Evolutionary conservation across 2,329 filamentous ascomycete species (phyloP), one percentile per base, ranked within the genome.

Genomic region (Cryphonectria carpinicola): DNA sequence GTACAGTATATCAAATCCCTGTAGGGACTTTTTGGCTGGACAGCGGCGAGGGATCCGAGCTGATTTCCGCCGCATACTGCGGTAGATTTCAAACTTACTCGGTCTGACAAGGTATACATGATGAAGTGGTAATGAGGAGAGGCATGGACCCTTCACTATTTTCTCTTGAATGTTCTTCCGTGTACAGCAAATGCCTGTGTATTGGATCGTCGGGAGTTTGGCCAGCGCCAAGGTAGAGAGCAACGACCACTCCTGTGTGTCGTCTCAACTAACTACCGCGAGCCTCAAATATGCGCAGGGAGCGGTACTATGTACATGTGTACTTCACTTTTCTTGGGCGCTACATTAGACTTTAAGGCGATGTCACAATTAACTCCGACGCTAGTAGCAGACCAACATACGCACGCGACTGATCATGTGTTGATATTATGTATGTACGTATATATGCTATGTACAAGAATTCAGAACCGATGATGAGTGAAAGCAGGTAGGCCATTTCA

Each of bases 401-500:
- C 66, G 61, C n/a, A 39, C 56, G 32, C 46, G 62, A 28, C 32
- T 52, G 43, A 62, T 66, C 54, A 63, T 67, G 63, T 56, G 61
- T 35, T 58, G 61, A 41, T 58, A 28, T 13, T 56, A 32, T n/a
- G 25, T 54, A 54, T 25, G n/a, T 60, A 63, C 19, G 28, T 68
- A 68, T 32, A 39, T 28, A 43, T 67, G 28, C 62, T 68, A 49
- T 28, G 28, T 67, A 58, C 69, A 66, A 35, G 54, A 58, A 58
- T 32, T 58, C 5, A 58, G 13, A 32, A 32, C 25, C 25, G 46
- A 28, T 2, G 54, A 19, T 8, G n/a, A 35, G 14, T 28, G 17
- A 28, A 32, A 17, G 25, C n/a, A 56, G 49, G 25, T 25, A 56
- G 52, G 4, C 13, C 11, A 4, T 19, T 49, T 22, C 43, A 8